Conservation (phyloP, 148 eudicot species). For the Chenopodium album region DNA sequence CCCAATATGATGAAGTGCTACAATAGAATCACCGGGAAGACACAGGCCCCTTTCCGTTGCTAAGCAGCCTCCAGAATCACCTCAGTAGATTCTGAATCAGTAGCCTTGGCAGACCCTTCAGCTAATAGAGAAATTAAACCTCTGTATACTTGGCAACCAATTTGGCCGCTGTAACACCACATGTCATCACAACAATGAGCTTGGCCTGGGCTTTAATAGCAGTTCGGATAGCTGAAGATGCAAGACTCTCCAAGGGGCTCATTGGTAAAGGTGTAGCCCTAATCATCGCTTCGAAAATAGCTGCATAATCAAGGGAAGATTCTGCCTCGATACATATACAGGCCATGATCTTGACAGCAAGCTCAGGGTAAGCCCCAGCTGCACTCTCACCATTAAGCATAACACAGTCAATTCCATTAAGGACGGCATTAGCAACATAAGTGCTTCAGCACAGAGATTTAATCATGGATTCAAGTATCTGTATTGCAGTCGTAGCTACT, state of each 20-base stretch:
- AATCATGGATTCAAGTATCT: conserved; percentile 82
- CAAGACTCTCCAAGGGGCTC: conserved; percentile 87
- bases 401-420: conserved; percentile 81
- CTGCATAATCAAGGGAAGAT: conserved; percentile 66
- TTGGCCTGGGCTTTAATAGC: conserved; percentile 81
- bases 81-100: conserved; percentile 86
- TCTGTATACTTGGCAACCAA: conserved; percentile 68
- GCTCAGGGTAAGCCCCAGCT: conserved; percentile 84
- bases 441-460: conserved; percentile 89
- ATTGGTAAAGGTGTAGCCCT: conserved; percentile 74
- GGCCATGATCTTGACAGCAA: conserved; percentile 87
- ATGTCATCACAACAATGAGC: conserved; percentile 80
- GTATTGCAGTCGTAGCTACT: conserved; percentile 71
- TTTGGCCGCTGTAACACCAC: conserved; percentile 87
- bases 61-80: conserved; percentile 69
- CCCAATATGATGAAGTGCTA: conserved; percentile 81
- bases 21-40: conserved; percentile 64
- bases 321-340: conserved; percentile 82
- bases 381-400: conserved; percentile 88
- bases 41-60: conserved; percentile 63
- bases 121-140: conserved; percentile 75
- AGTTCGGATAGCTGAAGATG: conserved; percentile 80
- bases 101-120: conserved; percentile 88
- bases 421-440: conserved; percentile 78
- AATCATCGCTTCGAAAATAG: conserved; percentile 66